Percentiles rank a stretch among this genome's conserved stretches.
Conservation (phyloP, 129 eudicot species). For the Silybum marianum region DNA sequence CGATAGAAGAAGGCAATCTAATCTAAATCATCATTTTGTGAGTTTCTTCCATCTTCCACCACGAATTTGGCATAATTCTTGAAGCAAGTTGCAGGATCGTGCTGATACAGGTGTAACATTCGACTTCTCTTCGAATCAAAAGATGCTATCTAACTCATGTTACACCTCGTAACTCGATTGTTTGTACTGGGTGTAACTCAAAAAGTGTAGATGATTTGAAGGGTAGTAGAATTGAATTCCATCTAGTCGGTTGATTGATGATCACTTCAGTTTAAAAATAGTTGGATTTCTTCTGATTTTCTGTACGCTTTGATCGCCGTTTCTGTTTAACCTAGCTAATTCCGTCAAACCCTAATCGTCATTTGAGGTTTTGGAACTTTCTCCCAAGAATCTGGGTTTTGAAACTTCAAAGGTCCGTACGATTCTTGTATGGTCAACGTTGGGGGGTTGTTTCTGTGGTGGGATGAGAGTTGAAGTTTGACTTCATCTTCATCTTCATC, state of each 20-base stretch:
- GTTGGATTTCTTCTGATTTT: background rate
- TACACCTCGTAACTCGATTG: background rate
- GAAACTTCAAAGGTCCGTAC: background rate
- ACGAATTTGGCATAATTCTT: background rate
- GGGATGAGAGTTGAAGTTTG: conserved; percentile 14
- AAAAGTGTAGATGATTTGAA: background rate
- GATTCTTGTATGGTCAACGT: conserved; percentile 21
- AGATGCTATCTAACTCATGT: conserved; percentile 5
- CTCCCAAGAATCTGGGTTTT: background rate
- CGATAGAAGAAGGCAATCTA: background rate
- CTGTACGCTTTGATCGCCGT: conserved; percentile 7
- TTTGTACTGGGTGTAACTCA: background rate
- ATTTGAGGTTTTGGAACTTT: background rate
- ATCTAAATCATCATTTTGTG: background rate
- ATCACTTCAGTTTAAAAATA: conserved; percentile 21
- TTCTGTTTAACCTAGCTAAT: background rate
- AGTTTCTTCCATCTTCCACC: background rate
- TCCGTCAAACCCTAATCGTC: conserved; percentile 18
- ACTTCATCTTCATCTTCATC: background rate
- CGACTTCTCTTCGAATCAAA: background rate
- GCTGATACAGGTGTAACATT: background rate
- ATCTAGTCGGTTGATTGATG: background rate
- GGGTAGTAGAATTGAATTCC: background rate
- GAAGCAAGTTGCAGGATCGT: background rate
- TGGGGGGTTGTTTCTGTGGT: conserved; percentile 1